A percentile compares a stretch with the other conserved stretches of the same genome.
phyloP scores from a whole-genome alignment of 208 protist genomes.

The Leptomonas pyrrhocoris region DNA sequence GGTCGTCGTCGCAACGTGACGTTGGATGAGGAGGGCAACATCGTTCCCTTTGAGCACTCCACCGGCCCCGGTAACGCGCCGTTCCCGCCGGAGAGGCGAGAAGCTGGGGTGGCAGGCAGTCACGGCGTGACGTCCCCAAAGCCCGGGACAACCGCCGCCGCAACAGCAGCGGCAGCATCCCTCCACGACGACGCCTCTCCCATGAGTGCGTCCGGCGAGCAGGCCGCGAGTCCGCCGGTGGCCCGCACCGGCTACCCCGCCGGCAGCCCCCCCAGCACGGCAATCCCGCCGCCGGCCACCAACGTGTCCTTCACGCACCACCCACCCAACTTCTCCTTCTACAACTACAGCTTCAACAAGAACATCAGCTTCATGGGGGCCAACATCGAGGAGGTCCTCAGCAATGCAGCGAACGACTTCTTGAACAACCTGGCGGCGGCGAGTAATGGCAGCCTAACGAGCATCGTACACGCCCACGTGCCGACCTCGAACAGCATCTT shows the following conservation, averaged over 20 bases:
- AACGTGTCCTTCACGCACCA: conserved; percentile 31
- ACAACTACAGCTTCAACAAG: conserved; percentile 57
- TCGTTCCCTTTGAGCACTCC: conserved; percentile 19
- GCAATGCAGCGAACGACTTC: conserved; percentile 66
- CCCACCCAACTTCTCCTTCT: conserved; percentile 38
- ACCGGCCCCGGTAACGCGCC: conserved; percentile 7
- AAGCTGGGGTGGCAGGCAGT: background rate
- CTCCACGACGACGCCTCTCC: conserved; percentile 4
- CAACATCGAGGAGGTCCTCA: conserved; percentile 54
- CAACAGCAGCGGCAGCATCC: background rate
- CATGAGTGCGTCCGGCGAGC: conserved; percentile 2
- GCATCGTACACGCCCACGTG: background rate
- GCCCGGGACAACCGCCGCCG: background rate
- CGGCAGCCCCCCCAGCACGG: background rate
- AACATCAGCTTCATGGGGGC: conserved; percentile 61
- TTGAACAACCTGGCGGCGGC: conserved; percentile 35
- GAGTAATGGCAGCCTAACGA: conserved; percentile 8
- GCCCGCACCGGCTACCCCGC: background rate
- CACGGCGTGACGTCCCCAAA: background rate
- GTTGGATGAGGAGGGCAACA: conserved; percentile 26
- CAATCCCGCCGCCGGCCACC: background rate
- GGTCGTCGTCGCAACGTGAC: conserved; percentile 29
- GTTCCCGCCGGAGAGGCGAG: background rate
- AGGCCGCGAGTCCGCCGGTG: no score
- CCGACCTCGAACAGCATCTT: conserved; percentile 20